Evolutionary conservation across 768 basidiomycete genomes (phyloP).

Genomic region (Trametes cubensis): DNA sequence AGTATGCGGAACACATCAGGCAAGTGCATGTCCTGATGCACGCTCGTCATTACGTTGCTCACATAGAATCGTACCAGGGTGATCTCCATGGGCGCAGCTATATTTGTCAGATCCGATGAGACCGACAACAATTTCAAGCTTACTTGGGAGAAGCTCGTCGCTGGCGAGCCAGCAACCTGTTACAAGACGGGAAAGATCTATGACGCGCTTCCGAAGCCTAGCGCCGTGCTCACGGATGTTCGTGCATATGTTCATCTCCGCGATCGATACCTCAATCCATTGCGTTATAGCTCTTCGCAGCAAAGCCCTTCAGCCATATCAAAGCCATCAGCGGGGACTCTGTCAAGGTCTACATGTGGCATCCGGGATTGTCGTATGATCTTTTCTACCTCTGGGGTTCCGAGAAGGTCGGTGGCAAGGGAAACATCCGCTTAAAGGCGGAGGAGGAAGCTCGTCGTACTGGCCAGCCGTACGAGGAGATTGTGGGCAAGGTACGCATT

Average conservation of each 20-base stretch:
- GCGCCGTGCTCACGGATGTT: slow-evolving; percentile 25
- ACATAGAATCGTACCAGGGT: slow-evolving; percentile 5
- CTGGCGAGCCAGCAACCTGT: slow-evolving; percentile 11
- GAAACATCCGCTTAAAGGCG: slow-evolving; percentile 14
- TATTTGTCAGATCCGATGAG: background rate
- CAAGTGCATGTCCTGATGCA: background rate
- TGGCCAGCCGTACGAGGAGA: slow-evolving; percentile 2
- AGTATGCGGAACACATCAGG: slow-evolving; percentile 12
- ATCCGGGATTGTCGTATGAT: background rate
- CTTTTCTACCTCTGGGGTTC: slow-evolving; percentile 17
- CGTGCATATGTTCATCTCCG: background rate
- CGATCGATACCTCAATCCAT: background rate
- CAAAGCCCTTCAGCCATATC: background rate
- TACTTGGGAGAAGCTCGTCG: slow-evolving; percentile 16
- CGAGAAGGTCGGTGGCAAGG: slow-evolving; percentile 17
- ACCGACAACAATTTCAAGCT: slow-evolving; percentile 16
- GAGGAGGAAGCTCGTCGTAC: slow-evolving; percentile 13
- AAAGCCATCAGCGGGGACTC: slow-evolving; percentile 11
- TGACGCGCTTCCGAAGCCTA: slow-evolving; percentile 10
- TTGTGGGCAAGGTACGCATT: slow-evolving; percentile 14
- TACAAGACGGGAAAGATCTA: background rate
- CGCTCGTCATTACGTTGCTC: background rate
- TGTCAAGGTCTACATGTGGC: slow-evolving; percentile 12
- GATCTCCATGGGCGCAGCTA: slow-evolving; percentile 4
- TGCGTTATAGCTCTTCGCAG: slow-evolving; percentile 19